Evolutionary conservation across 345 rosid species (phyloP).

Genomic region (Crucihimalaya himalaica): DNA sequence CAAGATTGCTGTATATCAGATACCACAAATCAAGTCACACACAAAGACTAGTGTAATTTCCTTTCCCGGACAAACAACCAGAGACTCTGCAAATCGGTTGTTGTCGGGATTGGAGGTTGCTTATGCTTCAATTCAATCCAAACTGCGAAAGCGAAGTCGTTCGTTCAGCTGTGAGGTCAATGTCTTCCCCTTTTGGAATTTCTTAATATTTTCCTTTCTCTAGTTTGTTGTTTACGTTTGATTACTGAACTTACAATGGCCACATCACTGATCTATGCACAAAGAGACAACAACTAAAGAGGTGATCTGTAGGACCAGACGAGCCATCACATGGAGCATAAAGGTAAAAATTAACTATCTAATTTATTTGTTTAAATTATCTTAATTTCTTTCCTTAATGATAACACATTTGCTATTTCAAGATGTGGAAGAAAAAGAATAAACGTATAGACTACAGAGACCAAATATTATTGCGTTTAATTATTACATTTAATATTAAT

Average conservation of each 20-base stretch:
- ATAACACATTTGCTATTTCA: background rate
- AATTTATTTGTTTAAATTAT: background rate
- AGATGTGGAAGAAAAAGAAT: background rate
- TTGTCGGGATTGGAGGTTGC: slow-evolving; percentile 31
- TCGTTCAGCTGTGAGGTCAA: slow-evolving; percentile 31
- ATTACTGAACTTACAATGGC: slow-evolving; percentile 4
- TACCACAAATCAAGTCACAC: background rate
- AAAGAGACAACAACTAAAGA: slow-evolving; percentile 23
- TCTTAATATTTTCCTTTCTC: background rate
- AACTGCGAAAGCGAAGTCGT: slow-evolving; percentile 15
- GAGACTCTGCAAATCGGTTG: slow-evolving; percentile 12
- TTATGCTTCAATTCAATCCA: slow-evolving; percentile 36
- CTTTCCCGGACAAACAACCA: background rate
- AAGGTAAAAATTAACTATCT: background rate
- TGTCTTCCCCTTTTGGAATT: slow-evolving; percentile 1
- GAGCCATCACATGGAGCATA: slow-evolving; percentile 16
- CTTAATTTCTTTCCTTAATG: background rate
- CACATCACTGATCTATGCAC: background rate
- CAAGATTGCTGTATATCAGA: background rate
- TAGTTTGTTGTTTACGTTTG: slow-evolving; percentile 21
- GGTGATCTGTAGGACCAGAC: slow-evolving; percentile 31
- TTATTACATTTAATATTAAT: background rate
- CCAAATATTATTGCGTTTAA: background rate
- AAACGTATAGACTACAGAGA: no score
- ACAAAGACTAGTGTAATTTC: background rate